Conservation (phyloP, 129 eudicot genomes). For the Cynara cardunculus region DNA sequence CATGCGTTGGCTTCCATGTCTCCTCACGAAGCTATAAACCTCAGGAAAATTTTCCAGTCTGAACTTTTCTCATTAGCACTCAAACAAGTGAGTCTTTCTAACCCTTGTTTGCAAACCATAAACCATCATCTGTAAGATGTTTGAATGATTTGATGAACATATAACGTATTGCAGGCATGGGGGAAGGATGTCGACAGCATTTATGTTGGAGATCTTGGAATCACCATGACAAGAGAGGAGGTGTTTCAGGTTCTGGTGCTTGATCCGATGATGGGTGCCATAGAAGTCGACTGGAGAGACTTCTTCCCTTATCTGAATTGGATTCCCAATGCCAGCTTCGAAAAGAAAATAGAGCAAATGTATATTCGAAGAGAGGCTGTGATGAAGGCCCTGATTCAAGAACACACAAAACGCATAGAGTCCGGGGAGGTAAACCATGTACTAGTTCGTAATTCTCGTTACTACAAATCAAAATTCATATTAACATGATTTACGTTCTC, state of each 20-base stretch:
- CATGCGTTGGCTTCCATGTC: constrained; percentile 16
- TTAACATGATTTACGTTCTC: not conserved
- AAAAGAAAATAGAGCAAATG: constrained; percentile 31
- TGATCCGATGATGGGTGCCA: constrained; percentile 49
- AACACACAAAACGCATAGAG: constrained; percentile 26
- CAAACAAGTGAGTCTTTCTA: constrained; percentile 37
- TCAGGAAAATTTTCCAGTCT: constrained; percentile 34
- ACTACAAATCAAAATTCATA: not conserved
- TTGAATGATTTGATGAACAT: not conserved
- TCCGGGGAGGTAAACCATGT: constrained; percentile 35
- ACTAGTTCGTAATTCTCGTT: not conserved
- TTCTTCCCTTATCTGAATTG: constrained; percentile 53
- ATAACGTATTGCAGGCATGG: constrained; percentile 27
- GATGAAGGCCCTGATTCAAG: constrained; percentile 41
- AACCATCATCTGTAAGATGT: not conserved
- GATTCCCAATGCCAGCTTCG: constrained; percentile 41
- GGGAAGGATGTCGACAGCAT: constrained; percentile 43
- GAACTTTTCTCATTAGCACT: constrained; percentile 47
- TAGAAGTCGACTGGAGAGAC: constrained; percentile 65
- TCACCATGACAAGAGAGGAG: constrained; percentile 42
- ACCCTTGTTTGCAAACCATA: not conserved
- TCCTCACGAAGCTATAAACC: constrained; percentile 37
- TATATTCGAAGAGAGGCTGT: constrained; percentile 32
- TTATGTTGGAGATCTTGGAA: constrained; percentile 42
- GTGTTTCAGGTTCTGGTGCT: constrained; percentile 32